Evolutionary conservation across 73 alveolate genomes (phyloP).

Genomic region (Symbiodinium pilosum): DNA sequence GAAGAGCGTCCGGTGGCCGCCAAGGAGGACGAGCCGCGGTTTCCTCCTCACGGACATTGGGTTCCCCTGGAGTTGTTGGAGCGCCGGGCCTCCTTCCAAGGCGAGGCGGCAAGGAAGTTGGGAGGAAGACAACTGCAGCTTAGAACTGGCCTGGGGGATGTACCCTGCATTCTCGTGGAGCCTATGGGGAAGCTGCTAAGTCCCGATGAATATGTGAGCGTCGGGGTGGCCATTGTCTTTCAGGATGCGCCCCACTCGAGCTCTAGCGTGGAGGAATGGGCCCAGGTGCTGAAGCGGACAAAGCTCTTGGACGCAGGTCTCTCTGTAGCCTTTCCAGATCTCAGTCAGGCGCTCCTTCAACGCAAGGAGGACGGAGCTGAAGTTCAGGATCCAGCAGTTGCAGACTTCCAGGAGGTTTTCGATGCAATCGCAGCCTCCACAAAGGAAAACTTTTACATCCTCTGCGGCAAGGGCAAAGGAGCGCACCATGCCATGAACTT

Average conservation of each 20-base stretch:
- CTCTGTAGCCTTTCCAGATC: constrained; percentile 54
- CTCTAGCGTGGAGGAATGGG: constrained; percentile 67
- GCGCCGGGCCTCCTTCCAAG: constrained; percentile 76
- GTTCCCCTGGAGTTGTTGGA: constrained; percentile 60
- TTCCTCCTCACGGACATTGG: constrained; percentile 77
- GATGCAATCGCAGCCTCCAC: neutral
- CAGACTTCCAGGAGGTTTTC: neutral
- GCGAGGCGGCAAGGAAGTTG: constrained; percentile 44
- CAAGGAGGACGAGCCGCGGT: constrained; percentile 12
- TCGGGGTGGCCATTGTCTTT: constrained; percentile 39
- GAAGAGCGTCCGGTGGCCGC: constrained; percentile 19
- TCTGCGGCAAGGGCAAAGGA: constrained; percentile 62
- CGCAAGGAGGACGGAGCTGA: neutral
- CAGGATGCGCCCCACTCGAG: neutral
- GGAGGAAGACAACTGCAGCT: constrained; percentile 51
- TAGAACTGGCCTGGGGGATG: neutral
- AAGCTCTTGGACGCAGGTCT: constrained; percentile 68
- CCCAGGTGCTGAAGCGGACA: constrained; percentile 64
- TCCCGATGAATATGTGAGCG: constrained; percentile 22
- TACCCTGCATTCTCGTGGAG: constrained; percentile 51
- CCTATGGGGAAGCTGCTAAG: constrained; percentile 75
- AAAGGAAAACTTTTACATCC: constrained; percentile 19
- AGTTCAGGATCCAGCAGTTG: neutral
- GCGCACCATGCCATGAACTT: constrained; percentile 12
- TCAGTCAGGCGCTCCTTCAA: neutral